Base-by-base conservation (phyloP, 2,329 filamentous ascomycete genomes). In the Gremmenia infestans region DNA sequence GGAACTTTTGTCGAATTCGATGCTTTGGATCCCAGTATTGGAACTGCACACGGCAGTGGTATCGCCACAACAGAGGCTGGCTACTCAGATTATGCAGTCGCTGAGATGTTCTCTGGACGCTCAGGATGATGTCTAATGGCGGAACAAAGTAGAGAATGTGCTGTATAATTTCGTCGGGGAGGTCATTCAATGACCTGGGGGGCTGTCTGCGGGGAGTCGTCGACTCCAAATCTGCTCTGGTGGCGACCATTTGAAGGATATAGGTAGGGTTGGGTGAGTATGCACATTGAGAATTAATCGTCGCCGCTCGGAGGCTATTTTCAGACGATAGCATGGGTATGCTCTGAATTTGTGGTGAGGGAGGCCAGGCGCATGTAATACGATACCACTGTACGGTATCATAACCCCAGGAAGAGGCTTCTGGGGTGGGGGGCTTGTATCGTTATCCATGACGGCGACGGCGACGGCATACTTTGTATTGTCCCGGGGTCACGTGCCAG, bases 161-260 rank as follows among this genome's bases (percentile, higher is more conserved):
- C 68, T 90, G 84, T 65, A 97, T 79, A 60, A 97, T 82, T 75
- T 99, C 94, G 72, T 93, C 88, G 42, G 92, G 92, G 42, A 71
- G 67, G 17, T 51, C 36, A 15, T 51, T 54, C 14, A 64, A 50
- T 37, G 50, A 43, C n/a, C 39, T 37, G 25, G 22, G 28, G 9
- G 28, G 49, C 35, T 17, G 19, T 19, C 19, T n/a, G n/a, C 12
- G 19, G 28, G 28, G 36, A 15, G 25, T 25, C 11, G 12, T 43
- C 36, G 46, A 37, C 19, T 6, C 25, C 12, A 22, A 23, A 8
- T 25, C 7, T 4, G 25, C 15, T 28, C 22, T 22, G 12, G 23
- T 22, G 12, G 23, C 22, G 25, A 25, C 45, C 45, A 48, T 48
- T 14, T 47, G 45, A 12, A 22, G 45, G 1, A 45, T 45, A 5